These are phyloP conservation scores for Somion occarium DNA, from an alignment of 1,284 basidiomycete genomes.

Conservation along the genomic window DNA sequence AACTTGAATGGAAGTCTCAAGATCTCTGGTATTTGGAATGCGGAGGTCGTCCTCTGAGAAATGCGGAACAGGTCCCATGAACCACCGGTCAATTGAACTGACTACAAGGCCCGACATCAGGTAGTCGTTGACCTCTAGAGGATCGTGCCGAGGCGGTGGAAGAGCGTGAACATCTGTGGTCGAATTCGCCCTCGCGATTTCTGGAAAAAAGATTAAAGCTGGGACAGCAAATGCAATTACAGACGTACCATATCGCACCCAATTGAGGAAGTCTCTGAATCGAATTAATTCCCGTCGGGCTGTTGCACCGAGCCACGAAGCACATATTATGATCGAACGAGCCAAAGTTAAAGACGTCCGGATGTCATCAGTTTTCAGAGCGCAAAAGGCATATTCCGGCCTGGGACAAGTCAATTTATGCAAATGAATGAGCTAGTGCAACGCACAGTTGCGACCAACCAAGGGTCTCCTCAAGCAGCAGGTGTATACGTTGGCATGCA, in stretches of 20 bases:
- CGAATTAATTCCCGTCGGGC: conserved; percentile 62
- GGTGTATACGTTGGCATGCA: conserved; percentile 68
- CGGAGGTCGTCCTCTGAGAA: conserved; percentile 55
- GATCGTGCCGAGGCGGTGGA: conserved; percentile 58
- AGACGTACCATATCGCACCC: conserved; percentile 62
- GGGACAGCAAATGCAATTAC: conserved; percentile 6
- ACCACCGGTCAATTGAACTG: conserved; percentile 75
- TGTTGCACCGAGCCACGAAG: conserved; percentile 62
- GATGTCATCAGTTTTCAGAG: conserved; percentile 46
- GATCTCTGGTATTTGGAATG: conserved; percentile 24
- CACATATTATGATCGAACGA: conserved; percentile 52
- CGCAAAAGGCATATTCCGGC: conserved; percentile 38
- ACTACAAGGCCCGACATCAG: conserved; percentile 63
- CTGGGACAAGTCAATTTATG: conserved; percentile 12
- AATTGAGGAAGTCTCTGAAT: conserved; percentile 75
- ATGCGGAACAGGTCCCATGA: conserved; percentile 56
- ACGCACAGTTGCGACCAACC: conserved; percentile 71
- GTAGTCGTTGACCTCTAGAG: conserved; percentile 77
- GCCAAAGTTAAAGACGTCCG: conserved; percentile 46
- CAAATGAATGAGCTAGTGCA: conserved; percentile 4
- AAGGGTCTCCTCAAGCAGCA: conserved; percentile 68
- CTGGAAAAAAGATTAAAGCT: too few species aligned
- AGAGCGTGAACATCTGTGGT: conserved; percentile 36
- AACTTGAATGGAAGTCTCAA: conserved; percentile 11
- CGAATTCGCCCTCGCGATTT: conserved; percentile 25